Evolutionary conservation across 176 grass and related monocot genomes (phyloP).

Genomic region (Calamus simplicifolius): DNA sequence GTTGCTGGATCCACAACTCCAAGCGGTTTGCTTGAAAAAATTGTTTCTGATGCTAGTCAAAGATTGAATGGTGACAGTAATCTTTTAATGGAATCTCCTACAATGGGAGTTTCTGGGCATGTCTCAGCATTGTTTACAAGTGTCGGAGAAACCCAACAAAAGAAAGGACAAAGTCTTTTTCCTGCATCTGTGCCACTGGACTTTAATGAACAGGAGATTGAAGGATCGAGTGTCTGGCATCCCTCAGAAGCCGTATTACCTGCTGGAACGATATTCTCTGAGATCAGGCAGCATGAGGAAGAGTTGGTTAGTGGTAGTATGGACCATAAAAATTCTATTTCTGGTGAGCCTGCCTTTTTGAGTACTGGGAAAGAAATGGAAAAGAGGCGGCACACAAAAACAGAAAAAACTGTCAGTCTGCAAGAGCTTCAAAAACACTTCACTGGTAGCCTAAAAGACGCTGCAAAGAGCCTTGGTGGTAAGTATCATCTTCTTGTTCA

Average conservation of each 20-base stretch:
- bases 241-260: constrained; percentile 23
- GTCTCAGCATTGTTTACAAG: constrained; percentile 45
- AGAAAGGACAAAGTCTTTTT: constrained; percentile 19
- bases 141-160: constrained; percentile 42
- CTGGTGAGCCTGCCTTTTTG: constrained; percentile 28
- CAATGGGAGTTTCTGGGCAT: constrained; percentile 27
- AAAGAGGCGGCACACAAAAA: constrained; percentile 59
- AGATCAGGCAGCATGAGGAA: constrained; percentile 37
- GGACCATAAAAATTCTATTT: constrained; percentile 13
- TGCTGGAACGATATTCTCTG: constrained; percentile 35
- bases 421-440: constrained; percentile 87
- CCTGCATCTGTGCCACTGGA: constrained; percentile 25
- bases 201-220: constrained; percentile 46
- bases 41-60: constrained; percentile 25
- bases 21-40: constrained; percentile 16
- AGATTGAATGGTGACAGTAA: constrained; percentile 12
- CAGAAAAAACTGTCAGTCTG: constrained; percentile 69
- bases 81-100: constrained; percentile 22
- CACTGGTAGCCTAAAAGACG: constrained; percentile 94
- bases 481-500: constrained; percentile 8
- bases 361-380: constrained; percentile 43
- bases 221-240: constrained; percentile 57
- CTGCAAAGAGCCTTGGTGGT: constrained; percentile 97
- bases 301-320: constrained; percentile 24
- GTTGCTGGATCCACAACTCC: constrained; percentile 5